Conservation (phyloP, 2,329 filamentous ascomycete species). For the Colletotrichum sojae region DNA sequence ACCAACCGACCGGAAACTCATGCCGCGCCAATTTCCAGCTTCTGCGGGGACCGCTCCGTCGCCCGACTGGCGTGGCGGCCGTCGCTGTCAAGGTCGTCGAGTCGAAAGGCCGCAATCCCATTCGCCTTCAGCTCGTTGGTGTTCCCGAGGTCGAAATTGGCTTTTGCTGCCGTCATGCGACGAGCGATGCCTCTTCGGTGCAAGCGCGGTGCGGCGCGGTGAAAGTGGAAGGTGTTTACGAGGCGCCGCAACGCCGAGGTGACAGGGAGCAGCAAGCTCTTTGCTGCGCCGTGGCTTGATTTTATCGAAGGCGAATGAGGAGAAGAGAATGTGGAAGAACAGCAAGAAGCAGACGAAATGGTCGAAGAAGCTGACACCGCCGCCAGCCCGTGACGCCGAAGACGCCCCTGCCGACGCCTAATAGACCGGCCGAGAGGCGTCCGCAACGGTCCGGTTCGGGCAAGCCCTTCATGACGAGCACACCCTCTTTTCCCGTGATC, state of each 20-base stretch:
- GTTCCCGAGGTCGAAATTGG: slow-evolving; percentile 13
- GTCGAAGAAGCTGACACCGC: background rate
- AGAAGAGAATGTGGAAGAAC: background rate
- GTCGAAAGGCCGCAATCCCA: slow-evolving; percentile 8
- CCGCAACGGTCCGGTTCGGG: slow-evolving; percentile 13
- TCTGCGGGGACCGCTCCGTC: slow-evolving; percentile 11
- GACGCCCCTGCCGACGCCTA: slow-evolving; percentile 23
- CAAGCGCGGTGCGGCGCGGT: slow-evolving; percentile 20
- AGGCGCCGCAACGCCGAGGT: background rate
- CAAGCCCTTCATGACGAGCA: slow-evolving; percentile 10
- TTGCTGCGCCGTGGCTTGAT: background rate
- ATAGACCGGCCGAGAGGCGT: slow-evolving; percentile 7
- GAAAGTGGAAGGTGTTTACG: slow-evolving; percentile 9
- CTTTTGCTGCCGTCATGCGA: slow-evolving; percentile 1
- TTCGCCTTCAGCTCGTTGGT: background rate
- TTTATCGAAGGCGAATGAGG: background rate
- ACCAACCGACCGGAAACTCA: background rate
- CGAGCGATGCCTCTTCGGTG: slow-evolving; percentile 14
- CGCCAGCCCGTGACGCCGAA: background rate
- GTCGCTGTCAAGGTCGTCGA: background rate
- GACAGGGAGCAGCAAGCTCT: background rate
- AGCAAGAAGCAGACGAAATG: background rate
- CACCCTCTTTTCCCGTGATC: slow-evolving; percentile 1
- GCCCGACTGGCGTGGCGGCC: background rate
- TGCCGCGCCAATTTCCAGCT: slow-evolving; percentile 17